Evolutionary conservation across 345 rosid species (phyloP), one percentile per base, ranked within the genome.

Genomic region (Lepidium aucheri): DNA sequence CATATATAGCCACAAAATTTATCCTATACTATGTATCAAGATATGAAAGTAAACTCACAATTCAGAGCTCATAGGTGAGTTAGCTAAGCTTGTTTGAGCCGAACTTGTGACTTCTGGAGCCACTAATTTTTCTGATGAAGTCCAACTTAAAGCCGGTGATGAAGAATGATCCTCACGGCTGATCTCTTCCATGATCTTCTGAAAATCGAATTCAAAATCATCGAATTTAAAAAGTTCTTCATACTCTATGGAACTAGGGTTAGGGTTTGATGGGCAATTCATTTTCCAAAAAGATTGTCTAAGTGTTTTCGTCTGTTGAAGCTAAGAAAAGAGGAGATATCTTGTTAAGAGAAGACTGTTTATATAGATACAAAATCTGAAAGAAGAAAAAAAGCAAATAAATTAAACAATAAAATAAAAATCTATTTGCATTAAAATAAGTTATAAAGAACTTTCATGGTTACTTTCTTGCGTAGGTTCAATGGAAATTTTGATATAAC

Each of bases 191-290:
- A 67, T 53, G 20, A 74, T 51, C 77, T 53, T 67, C 22, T 46
- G 38, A 44, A 67, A 67, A 44, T 16, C 4, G 42, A 58, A 50
- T 3, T 33, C 35, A 33, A 54, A 10, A 52, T 73, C 68, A 60
- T 73, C 72, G 57, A 67, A 41, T 41, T 35, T 7, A 43, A 60
- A 67, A 38, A 22, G 3, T n/a, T 60, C 63, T 30, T 9, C 26
- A 30, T 34, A 65, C 6, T 74, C 63, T 61, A 52, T 53, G 32
- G 28, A 67, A 60, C 0, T 53, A 74, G 77, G 77, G 64, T 39
- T 74, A 60, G 68, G 68, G 77, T 52, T 74, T 46, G 73, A 74
- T 60, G 73, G 68, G 41, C 9, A 74, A 39, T 67, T 74, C 77
- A 74, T 74, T 53, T 49, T 60, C 1, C 36, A 43, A 59, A n/a